Base-by-base conservation (phyloP, 768 basidiomycete genomes). In the Lentinula detonsa region DNA sequence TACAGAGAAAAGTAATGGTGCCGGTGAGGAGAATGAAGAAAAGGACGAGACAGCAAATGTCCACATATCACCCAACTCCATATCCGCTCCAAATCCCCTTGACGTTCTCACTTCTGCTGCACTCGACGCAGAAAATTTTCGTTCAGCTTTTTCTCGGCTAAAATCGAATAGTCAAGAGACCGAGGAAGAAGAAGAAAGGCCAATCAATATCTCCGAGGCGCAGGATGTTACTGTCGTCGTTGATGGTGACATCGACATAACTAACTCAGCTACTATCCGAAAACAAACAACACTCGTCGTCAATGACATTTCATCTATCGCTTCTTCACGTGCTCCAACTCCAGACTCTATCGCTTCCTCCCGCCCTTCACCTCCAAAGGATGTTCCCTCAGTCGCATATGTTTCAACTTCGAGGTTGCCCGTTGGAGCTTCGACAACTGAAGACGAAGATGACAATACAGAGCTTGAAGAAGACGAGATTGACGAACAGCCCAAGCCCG, bases 121-220 rank as follows among this genome's bases (percentile, higher is more conserved):
- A 61, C 69, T 69, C 40, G 73, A 73, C 39, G 65, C 73, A 48
- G 42, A 42, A 28, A 48, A 59, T 56, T 28, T 60, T 48, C 43
- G 61, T 63, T 18, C 61, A 70, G 70, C 31, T 63, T 60, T 61
- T 60, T 64, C 33, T 63, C 65, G 4, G 66, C 70, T 5, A 54
- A 65, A 18, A 66, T 70, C 65, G 23, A 76, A 78, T 18, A 66
- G 60, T 16, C 70, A 70, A 46, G 66, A 68, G 42, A 59, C 40
- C 35, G 68, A 62, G 7, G 59, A 67, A 63, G 45, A 65, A 63
- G 45, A 65, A n/a, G 62, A 60, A 23, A 60, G 61, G 15, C 46
- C 4, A 13, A 59, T 46, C 28, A 61, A 60, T 18, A 45, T 8
- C 5, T 21, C 18, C 16, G 46, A 40, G 15, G n/a, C 33, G 23